A percentile compares a stretch with the other conserved stretches of the same genome.
phyloP scores from a whole-genome alignment of 2,329 filamentous ascomycete genomes.

The Gaeumannomyces sp. region DNA sequence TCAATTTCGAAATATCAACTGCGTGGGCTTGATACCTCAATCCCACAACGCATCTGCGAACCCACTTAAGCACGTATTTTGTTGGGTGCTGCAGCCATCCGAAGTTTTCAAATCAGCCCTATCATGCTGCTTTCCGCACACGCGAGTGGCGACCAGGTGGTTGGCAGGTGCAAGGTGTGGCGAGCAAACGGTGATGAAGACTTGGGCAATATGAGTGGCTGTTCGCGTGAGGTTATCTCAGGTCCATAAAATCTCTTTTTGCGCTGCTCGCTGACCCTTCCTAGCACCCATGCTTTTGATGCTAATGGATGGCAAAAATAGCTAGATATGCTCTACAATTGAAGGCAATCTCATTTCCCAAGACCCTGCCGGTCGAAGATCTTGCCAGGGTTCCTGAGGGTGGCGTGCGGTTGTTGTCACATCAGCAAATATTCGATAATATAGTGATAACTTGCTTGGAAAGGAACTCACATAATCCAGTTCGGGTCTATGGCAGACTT shows the following conservation, averaged over 20 bases:
- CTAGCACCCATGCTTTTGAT: background rate
- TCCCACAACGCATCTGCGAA: no score
- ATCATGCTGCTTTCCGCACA: background rate
- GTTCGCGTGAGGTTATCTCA: background rate
- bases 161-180: background rate
- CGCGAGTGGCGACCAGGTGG: background rate
- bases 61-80: no score
- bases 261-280: background rate
- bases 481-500: slow-evolving; percentile 77
- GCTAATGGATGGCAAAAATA: background rate
- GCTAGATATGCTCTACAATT: background rate
- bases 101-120: background rate
- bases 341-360: background rate
- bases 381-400: slow-evolving; percentile 69
- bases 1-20: no score
- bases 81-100: background rate
- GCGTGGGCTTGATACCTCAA: no score
- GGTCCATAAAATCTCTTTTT: background rate
- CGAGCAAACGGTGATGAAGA: background rate
- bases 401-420: background rate
- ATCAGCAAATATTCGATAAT: background rate
- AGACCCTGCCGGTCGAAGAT: slow-evolving; percentile 63
- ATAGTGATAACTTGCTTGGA: background rate
- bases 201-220: background rate
- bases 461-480: slow-evolving; percentile 60